Base-by-base conservation (phyloP, 345 rosid genomes). In the Sonneratia alba region DNA sequence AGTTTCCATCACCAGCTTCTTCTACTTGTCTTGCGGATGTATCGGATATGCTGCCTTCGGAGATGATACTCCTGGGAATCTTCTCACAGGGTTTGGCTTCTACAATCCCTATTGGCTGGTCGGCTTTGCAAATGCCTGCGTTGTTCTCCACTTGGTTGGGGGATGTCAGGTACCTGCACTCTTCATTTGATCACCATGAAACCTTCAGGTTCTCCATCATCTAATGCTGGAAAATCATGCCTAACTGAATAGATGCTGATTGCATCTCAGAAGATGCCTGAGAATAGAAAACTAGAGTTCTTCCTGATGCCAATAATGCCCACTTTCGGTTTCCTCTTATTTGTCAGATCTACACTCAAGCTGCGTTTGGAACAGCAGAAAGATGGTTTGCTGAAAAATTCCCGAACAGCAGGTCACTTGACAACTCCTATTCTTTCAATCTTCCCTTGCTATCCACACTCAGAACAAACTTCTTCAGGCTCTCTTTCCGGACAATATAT, bases 31-130 rank as follows among this genome's bases (percentile, higher is more conserved):
- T 2, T 82, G 82, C 37, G 84, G 85, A 55, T 80, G 82, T 75
- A 78, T 80, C 1, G 84, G 87, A 21, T 84, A 84, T 68, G 82
- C 87, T 55, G 83, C 85, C 71, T 82, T 79, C 13, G 85, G 85
- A n/a, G 75, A 74, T 38, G 22, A 42, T 19, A 74, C 83, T 0
- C 85, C 85, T 0, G 84, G 85, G 68, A 71, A 62, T 42, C 67
- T 71, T 24, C 67, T 71, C 37, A 59, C 73, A 37, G 73, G 73
- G 34, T 57, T 71, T 19, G 64, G 70, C 18, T 70, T 70, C 65
- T 70, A 36, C 10, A 66, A 70, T 36, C 73, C 66, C 18, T 68
- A 55, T 36, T 73, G 71, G 76, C 71, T 73, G 0, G 76, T 73
- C 18, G 67, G 59, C 38, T 49, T 73, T 1, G 71, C 71, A 7